Base-by-base conservation (phyloP, 768 basidiomycete species). In the Kwoniella sp. region DNA sequence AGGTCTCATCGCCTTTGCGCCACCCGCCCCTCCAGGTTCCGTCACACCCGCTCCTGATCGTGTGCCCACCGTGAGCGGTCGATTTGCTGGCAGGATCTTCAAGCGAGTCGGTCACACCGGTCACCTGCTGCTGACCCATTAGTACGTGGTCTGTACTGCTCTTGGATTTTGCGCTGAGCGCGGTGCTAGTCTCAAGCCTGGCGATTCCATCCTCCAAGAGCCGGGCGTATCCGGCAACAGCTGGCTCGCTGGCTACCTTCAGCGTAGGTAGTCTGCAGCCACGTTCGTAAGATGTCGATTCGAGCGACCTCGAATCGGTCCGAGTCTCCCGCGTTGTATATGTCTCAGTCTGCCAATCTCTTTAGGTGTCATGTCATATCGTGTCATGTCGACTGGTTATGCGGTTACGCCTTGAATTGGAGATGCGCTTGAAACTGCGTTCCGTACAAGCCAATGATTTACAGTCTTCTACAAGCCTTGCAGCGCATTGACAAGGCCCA, bases 51-150 rank as follows among this genome's bases (percentile, higher is more conserved):
- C n/a, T n/a, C n/a, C n/a, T n/a, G n/a, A n/a, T n/a, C n/a, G n/a
- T n/a, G n/a, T n/a, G n/a, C n/a, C 52, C 14, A 32, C 17, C 12
- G 45, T 56, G 23, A 40, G 42, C 37, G 64, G 60, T 8, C 46
- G 64, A 9, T 62, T 51, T 36, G 60, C 60, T 25, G 64, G 64
- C 4, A 39, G 64, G 17, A 58, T 66, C 43, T 66, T 66, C 56
- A 55, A 54, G 50, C 51, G 64, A 19, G 38, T 55, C 20, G 54
- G 52, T 6, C 43, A 52, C 15, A 62, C 64, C 7, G 64, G 64
- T n/a, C 64, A 66, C 49, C 50, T 66, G 2, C 43, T 66, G 5
- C 25, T 59, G 10, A 49, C 57, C 12, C 64, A 66, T 50, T 66
- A 66, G 64, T 66, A 38, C 46, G 62, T 55, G 22, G 8, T 32